phyloP scores from a whole-genome alignment of 2,329 filamentous ascomycete genomes.

The Aspergillus sclerotialis region DNA sequence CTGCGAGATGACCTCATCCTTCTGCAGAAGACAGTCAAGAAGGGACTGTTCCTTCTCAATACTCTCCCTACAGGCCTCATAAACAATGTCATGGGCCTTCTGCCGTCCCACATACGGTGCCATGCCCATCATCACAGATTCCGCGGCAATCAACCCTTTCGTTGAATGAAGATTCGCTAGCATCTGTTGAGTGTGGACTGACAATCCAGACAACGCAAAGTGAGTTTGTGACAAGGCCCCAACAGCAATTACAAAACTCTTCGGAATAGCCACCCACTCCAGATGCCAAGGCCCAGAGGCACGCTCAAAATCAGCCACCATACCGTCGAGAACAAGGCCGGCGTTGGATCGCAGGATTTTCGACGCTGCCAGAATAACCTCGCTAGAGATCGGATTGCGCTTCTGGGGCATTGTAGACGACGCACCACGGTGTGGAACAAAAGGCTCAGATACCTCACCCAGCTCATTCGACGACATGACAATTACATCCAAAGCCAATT shows the following conservation, averaged over 20 bases:
- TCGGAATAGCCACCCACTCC: slow-evolving; percentile 51
- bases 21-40: slow-evolving; percentile 36
- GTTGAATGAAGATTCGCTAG: slow-evolving; percentile 46
- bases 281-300: slow-evolving; percentile 54
- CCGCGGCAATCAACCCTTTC: slow-evolving; percentile 48
- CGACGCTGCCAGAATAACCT: slow-evolving; percentile 49
- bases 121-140: slow-evolving; percentile 56
- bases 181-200: slow-evolving; percentile 47
- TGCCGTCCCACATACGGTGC: slow-evolving; percentile 48
- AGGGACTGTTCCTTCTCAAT: slow-evolving; percentile 40
- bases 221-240: slow-evolving; percentile 49
- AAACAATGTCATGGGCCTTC: slow-evolving; percentile 50
- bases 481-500: slow-evolving; percentile 51
- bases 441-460: slow-evolving; percentile 49
- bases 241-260: slow-evolving; percentile 47
- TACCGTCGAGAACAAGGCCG: slow-evolving; percentile 47
- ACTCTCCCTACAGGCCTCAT: slow-evolving; percentile 46
- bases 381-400: slow-evolving; percentile 52
- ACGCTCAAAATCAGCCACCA: slow-evolving; percentile 53
- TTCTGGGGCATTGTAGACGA: slow-evolving; percentile 55
- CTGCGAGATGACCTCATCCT: slow-evolving; percentile 35
- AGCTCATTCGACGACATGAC: slow-evolving; percentile 54
- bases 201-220: slow-evolving; percentile 47
- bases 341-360: slow-evolving; percentile 49
- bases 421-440: slow-evolving; percentile 48